Evolutionary conservation across 805 yeast species (phyloP).

Genomic region (Lipomyces sp.): DNA sequence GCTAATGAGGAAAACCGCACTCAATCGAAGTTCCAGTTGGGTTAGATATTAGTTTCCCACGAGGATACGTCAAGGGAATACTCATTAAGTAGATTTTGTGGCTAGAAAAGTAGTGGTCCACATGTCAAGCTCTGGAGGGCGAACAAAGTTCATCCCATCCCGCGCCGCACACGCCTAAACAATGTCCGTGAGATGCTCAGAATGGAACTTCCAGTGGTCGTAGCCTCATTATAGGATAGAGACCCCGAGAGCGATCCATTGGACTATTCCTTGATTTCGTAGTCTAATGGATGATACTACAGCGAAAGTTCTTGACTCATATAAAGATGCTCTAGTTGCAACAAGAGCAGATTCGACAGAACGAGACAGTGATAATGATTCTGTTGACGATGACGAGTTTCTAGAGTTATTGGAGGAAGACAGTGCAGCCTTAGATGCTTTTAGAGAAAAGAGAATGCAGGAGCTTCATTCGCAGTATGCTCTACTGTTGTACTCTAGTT

Average conservation of each 20-base stretch:
- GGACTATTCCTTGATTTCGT: background rate
- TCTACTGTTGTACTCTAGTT: background rate
- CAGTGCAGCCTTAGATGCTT: slow-evolving; percentile 52
- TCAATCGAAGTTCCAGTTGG: too few relatives aligned
- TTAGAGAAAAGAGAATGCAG: slow-evolving; percentile 67
- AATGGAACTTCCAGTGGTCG: too few relatives aligned
- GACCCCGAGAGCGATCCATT: background rate
- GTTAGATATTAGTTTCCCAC: too few relatives aligned
- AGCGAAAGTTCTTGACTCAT: slow-evolving; percentile 25
- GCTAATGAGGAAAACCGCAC: too few relatives aligned
- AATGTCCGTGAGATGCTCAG: too few relatives aligned
- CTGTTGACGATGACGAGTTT: slow-evolving; percentile 41
- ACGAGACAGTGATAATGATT: slow-evolving; percentile 39
- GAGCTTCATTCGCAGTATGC: slow-evolving; percentile 53
- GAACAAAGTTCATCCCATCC: too few relatives aligned
- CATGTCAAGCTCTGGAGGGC: too few relatives aligned
- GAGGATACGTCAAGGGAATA: too few relatives aligned
- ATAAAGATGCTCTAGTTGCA: slow-evolving; percentile 23
- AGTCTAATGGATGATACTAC: slow-evolving; percentile 25
- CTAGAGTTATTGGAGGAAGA: slow-evolving; percentile 51
- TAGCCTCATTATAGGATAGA: too few relatives aligned
- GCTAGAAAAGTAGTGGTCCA: too few relatives aligned
- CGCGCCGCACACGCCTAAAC: too few relatives aligned
- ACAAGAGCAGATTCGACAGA: slow-evolving; percentile 43
- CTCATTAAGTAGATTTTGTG: too few relatives aligned